Base-by-base conservation (phyloP, 768 basidiomycete genomes). In the Lactarius quietus region DNA sequence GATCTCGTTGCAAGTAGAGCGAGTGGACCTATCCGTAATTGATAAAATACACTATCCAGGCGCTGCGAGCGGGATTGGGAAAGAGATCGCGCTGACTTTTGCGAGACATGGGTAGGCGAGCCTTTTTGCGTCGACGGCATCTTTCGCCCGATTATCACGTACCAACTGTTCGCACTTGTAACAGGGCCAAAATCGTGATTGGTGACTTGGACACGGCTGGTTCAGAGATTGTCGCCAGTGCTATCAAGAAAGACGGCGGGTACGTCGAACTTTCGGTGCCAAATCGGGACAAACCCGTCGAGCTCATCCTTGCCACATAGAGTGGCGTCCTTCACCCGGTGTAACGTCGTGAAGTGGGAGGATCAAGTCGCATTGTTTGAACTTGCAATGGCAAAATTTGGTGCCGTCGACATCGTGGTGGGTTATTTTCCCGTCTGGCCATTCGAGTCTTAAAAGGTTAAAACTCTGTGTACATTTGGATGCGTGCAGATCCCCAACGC, bases 291-390 rank as follows among this genome's bases (percentile, higher is more conserved):
- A 12, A n/a, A n/a, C n/a, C n/a, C n/a, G n/a, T n/a, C 17, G 39
- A 48, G n/a, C 45, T 48, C 12, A 48, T 39, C 12, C 17, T 48
- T n/a, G 12, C 14, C 45, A 48, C 45, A n/a, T 5, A 28, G 51
- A 14, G 3, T 77, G 26, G 84, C 82, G 8, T 69, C 75, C 14
- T 78, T 72, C 53, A 74, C 78, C 33, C 76, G 73, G 57, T 84
- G 83, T 70, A 76, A 86, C 69, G 85, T 87, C 39, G 78, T 78
- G 6, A 70, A 74, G 1, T 87, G 83, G 79, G 84, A 86, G 6
- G 79, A 86, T 55, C 81, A 82, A 61, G 77, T 82, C 9, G 75
- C 77, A 4, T 67, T 86, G 70, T 86, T 85, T 67, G 81, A 84
- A 61, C 71, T 79, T 35, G 82, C 83, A 3, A 74, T 82, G 26